phyloP scores from a whole-genome alignment of 345 rosid genomes.

The Salix udensis region DNA sequence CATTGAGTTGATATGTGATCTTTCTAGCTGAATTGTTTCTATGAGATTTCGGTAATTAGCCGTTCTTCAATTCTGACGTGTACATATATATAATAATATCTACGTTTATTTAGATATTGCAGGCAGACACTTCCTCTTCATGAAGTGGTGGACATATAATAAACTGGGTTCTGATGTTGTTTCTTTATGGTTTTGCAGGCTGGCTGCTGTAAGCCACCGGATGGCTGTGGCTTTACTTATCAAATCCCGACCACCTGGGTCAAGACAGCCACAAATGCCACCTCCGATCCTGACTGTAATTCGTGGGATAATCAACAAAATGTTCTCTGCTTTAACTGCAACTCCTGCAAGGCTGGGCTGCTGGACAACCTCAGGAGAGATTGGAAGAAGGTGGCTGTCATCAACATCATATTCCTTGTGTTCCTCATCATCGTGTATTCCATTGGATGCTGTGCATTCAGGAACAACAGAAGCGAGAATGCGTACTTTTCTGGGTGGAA shows the following conservation, averaged over 20 bases:
- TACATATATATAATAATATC: no score
- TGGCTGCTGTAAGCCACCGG: constrained; percentile 90
- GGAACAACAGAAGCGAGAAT: constrained; percentile 63
- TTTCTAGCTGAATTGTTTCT: background rate
- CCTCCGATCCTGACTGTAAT: constrained; percentile 54
- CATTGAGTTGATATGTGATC: background rate
- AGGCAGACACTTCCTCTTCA: background rate
- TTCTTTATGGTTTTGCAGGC: constrained; percentile 39
- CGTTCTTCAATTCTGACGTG: background rate
- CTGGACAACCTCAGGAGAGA: constrained; percentile 61
- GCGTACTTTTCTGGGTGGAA: constrained; percentile 22
- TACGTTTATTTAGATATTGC: no score
- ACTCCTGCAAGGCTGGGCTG: constrained; percentile 86
- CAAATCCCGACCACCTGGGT: constrained; percentile 62
- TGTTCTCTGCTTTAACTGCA: constrained; percentile 65
- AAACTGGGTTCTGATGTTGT: constrained; percentile 8
- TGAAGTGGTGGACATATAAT: background rate
- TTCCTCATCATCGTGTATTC: constrained; percentile 65
- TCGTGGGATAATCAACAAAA: constrained; percentile 40
- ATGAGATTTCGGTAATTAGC: background rate
- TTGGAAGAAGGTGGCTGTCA: constrained; percentile 71
- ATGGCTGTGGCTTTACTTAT: constrained; percentile 60
- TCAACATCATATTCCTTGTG: constrained; percentile 65
- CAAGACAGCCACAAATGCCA: background rate
- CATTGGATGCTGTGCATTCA: constrained; percentile 79